Base-by-base conservation (phyloP, 805 yeast species). In the Kluyveromyces starmeri region DNA sequence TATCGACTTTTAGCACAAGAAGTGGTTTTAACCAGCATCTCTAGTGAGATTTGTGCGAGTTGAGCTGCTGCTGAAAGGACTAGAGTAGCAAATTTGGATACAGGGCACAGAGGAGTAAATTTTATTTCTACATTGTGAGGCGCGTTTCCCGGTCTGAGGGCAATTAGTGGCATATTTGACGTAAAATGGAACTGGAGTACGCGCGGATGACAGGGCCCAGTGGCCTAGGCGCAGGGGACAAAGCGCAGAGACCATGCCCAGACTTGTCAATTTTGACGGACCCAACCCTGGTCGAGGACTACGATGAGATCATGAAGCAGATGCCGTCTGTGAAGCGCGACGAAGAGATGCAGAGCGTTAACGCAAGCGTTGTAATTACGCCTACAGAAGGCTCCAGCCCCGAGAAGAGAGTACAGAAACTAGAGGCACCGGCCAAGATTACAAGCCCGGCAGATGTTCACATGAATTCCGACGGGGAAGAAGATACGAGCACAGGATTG, bases 301-400 rank as follows among this genome's bases (percentile, higher is more conserved):
- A 43, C 37, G 43, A 51, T 5, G 58, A 52, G 26, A 38, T 55
- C 3, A 18, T 50, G 24, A 46, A 45, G 20, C 30, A 36, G 23
- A 39, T 44, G 32, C 47, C 44, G 8, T 31, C 19, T 15, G 26
- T 23, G 22, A 27, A 23, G 27, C 17, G 23, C 32, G 34, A 34
- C 27, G 45, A 39, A 4, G 50, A 44, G 19, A 42, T 37, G 2
- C 41, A 32, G 17, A 50, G 57, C 35, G 45, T 40, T 15, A 46
- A 43, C 18, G 56, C 56, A 5, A 53, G 58, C 43, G 57, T 55
- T 4, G 51, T 53, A n/a, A 37, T 50, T 13, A 53, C 51, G 8
- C 48, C 44, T 10, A 39, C 42, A 3, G 27, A 15, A 24, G 23
- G 20, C 9, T 10, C 11, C n/a, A 14, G 14, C n/a, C 11, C 6